Percentiles rank a stretch among this genome's conserved stretches.
phyloP scores from a whole-genome alignment of 495 filamentous ascomycete species.

The Penicillium tannophilum region DNA sequence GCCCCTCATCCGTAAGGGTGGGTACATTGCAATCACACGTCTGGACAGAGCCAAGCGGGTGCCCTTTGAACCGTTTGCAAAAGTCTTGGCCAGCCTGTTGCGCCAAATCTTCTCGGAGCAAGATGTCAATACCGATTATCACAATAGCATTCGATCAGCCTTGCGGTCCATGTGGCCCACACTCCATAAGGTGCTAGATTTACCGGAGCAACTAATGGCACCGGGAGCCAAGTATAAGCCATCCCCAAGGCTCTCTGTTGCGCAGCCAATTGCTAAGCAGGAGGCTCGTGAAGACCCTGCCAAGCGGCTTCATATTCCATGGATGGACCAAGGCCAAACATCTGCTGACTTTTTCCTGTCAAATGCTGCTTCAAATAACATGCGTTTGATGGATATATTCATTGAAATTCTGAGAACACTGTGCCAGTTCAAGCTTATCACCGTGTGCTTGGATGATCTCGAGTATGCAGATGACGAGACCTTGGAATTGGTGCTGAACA shows the following conservation, averaged over 20 bases:
- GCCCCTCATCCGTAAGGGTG: conserved; percentile 67
- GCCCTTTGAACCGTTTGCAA: conserved; percentile 82
- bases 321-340: conserved; percentile 48
- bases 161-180: conserved; percentile 77
- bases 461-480: conserved; percentile 88
- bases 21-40: conserved; percentile 82
- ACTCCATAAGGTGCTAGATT: conserved; percentile 72
- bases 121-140: conserved; percentile 81
- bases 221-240: conserved; percentile 42
- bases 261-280: conserved; percentile 34
- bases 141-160: conserved; percentile 70
- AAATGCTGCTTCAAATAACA: conserved; percentile 69
- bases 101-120: conserved; percentile 91
- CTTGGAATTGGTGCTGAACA: conserved; percentile 73
- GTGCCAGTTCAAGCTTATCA: conserved; percentile 76
- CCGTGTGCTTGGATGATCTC: conserved; percentile 81
- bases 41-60: conserved; percentile 80
- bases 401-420: conserved; percentile 81
- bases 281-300: conserved; percentile 33
- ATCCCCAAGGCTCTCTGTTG: conserved; percentile 30
- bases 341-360: conserved; percentile 72
- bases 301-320: conserved; percentile 37
- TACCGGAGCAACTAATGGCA: conserved; percentile 73
- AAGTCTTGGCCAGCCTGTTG: conserved; percentile 77
- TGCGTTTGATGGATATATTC: conserved; percentile 80